Base-by-base conservation (phyloP, 2,329 filamentous ascomycete species). In the Microsporum ferrugineum region DNA sequence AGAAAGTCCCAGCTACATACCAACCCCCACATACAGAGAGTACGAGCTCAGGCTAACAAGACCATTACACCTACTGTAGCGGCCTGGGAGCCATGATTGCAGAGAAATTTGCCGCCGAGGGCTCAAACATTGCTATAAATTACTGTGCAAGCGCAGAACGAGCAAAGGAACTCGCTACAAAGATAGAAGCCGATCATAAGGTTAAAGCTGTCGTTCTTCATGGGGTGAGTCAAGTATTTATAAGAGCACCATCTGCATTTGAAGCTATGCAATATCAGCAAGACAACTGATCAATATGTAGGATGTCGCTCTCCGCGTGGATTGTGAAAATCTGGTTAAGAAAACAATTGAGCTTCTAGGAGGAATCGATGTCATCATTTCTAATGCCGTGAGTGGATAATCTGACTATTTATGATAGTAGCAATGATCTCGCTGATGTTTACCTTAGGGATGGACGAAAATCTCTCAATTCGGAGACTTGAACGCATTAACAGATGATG, bases 341-440 rank as follows among this genome's bases (percentile, higher is more conserved):
- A 79, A 85, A 51, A 81, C 83, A 1, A 77, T 85, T 56, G 73
- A 79, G 31, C 73, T 72, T n/a, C 78, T 89, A 64, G 87, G 86
- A 3, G 83, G 85, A 0, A 72, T 94, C n/a, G 88, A 94, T 73
- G 80, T 90, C 45, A 77, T 94, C 53, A 83, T 92, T 67, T 88
- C 86, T 1, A 94, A 94, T 71, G 87, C 87, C 17, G 82, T 84
- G 68, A 55, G 78, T 63, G 47, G 47, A 39, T 5, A 5, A 45
- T 55, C 10, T 23, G 58, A n/a, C 34, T 5, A 47, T 36, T 10
- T 6, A 36, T n/a, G 12, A 7, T 23, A 36, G 7, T 36, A 33
- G 27, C 4, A 49, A 17, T 36, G 5, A 27, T n/a, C 17, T 31
- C n/a, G 6, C n/a, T 47, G 49, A 31, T 39, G 14, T 43, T 10